Conservation (phyloP, 305 asterid species). For the Fraxinus angustifolia region DNA sequence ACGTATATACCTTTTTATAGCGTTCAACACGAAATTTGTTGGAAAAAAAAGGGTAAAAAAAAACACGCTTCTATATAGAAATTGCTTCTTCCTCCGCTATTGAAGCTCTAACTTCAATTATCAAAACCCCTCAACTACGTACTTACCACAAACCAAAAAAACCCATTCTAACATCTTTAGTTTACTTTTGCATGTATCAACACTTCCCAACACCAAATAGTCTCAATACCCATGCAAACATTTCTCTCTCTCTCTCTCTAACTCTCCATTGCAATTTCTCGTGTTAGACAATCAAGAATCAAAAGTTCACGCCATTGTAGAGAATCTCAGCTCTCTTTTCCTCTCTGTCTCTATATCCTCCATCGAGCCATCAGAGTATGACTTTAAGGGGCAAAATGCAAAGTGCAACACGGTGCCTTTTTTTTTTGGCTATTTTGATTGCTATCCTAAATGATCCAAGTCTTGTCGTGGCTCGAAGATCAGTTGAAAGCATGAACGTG, state of each 20-base stretch:
- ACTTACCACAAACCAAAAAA: slow-evolving; percentile 20
- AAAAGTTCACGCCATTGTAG: neutral
- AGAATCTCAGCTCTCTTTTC: neutral
- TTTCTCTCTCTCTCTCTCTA: neutral
- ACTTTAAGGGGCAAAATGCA: slow-evolving; percentile 24
- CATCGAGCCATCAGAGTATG: slow-evolving; percentile 6
- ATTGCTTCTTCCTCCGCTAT: neutral
- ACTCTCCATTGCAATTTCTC: neutral
- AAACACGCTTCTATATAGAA: neutral
- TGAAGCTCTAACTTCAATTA: neutral
- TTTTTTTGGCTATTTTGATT: slow-evolving; percentile 28
- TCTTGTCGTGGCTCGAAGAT: slow-evolving; percentile 21
- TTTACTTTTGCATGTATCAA: slow-evolving; percentile 28
- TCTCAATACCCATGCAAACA: slow-evolving; percentile 14
- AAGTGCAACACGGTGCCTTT: slow-evolving; percentile 27
- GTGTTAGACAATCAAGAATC: neutral
- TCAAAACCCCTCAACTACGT: neutral
- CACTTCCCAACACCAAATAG: neutral
- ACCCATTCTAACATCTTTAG: neutral
- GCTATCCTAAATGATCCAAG: slow-evolving; percentile 19
- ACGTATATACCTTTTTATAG: neutral
- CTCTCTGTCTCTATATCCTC: neutral
- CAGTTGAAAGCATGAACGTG: slow-evolving; percentile 35
- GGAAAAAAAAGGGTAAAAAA: neutral
- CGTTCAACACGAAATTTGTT: neutral